Evolutionary conservation across 495 filamentous ascomycete genomes (phyloP), one percentile per base, ranked within the genome.

Genomic region (Pseudotulostoma volvatum): DNA sequence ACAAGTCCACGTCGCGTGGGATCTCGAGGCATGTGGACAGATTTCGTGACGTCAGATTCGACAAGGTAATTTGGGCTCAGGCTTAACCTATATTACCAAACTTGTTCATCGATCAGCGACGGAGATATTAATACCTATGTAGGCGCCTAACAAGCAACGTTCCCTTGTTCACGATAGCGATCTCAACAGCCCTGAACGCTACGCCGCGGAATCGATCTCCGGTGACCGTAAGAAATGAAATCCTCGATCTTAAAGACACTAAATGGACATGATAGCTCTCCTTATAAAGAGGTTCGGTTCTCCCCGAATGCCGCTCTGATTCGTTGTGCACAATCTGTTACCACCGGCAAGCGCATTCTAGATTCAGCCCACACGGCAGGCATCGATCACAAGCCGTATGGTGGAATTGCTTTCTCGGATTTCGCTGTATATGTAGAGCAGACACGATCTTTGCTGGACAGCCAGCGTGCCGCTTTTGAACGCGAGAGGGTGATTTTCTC

Each of bases 241-340:
- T 5, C 11, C 5, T 28, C 23, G 23, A 11, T 28, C 5, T 28
- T 28, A 5, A 28, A 28, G 23, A 28, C 23, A 5, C 11, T 28
- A 11, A 28, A 28, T 11, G 23, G 23, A 28, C 23, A 28, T 11
- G 11, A 5, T 11, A 28, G 11, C 11, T 18, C 18, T 33, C 18
- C 39, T 2, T 63, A 64, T 50, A 66, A 67, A 51, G 64, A 66
- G 41, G 64, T 68, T 18, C 61, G 60, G 43, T 64, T 64, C 42
- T 68, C 64, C 18, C 64, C 63, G 4, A 58, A 58, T 9, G 44
- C 57, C 32, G 54, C 61, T 8, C 62, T 58, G 3, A 34, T 59
- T 7, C 59, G 61, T 35, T 62, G 62, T 30, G 45, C 61, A 18
- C 54, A 53, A 38, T 64, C 64, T 7, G 52, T 66, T 13, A 55